phyloP scores from a whole-genome alignment of 805 yeast species.

The Hyphopichia homilentoma region DNA sequence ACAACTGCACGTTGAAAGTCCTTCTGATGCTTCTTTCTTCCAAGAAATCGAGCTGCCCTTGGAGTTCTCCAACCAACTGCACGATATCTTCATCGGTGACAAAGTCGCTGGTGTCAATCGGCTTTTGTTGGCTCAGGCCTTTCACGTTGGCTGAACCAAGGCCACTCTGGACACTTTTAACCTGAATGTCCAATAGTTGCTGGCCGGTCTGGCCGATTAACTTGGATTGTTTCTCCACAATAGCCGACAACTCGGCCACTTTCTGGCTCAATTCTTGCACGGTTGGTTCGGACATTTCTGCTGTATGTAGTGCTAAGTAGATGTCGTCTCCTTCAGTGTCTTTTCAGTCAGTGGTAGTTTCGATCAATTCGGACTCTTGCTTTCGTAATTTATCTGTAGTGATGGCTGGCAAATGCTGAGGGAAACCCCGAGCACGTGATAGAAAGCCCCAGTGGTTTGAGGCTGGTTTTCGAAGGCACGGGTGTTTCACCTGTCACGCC shows the following conservation, averaged over 20 bases:
- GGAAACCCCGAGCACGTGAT: too few species aligned
- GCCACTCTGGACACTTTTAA: conserved; percentile 45
- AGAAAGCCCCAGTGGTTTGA: too few species aligned
- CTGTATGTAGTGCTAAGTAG: too few species aligned
- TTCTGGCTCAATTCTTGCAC: conserved; percentile 34
- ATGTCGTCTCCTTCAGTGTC: too few species aligned
- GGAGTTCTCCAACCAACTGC: conserved; percentile 84
- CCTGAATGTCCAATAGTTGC: conserved; percentile 67
- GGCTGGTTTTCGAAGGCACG: too few species aligned
- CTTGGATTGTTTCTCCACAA: conserved; percentile 62
- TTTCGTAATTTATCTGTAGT: too few species aligned
- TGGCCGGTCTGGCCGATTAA: conserved; percentile 76
- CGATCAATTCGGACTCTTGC: too few species aligned
- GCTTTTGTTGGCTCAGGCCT: conserved; percentile 2
- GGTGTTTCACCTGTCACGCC: too few species aligned
- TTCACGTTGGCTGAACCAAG: conserved; percentile 23
- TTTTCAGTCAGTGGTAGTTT: too few species aligned
- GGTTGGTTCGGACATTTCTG: conserved; percentile 6
- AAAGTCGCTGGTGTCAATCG: conserved; percentile 49
- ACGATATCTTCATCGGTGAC: conserved; percentile 82
- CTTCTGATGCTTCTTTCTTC: conserved; percentile 79
- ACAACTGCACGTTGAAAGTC: conserved; percentile 56
- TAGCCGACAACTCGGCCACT: conserved; percentile 47
- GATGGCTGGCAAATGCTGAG: too few species aligned
- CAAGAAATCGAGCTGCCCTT: conserved; percentile 74